Conservation (phyloP, 768 basidiomycete species). For the Hortiboletus flavorubellus region DNA sequence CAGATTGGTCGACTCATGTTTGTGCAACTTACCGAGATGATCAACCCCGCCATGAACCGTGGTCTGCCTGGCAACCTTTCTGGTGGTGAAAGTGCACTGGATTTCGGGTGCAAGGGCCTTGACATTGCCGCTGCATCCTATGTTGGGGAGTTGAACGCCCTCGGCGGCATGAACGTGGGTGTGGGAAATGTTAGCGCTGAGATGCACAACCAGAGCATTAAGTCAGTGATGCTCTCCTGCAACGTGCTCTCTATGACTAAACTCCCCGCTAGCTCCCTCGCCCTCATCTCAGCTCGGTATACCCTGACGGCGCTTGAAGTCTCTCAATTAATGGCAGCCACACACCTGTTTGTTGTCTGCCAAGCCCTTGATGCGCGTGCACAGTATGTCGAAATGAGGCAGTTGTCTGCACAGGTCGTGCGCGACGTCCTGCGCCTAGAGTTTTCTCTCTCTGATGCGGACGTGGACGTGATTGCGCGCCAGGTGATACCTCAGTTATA, state of each 20-base stretch:
- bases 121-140: slow-evolving; percentile 86
- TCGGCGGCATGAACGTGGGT: slow-evolving; percentile 72
- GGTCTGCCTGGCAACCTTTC: slow-evolving; percentile 80
- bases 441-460: slow-evolving; percentile 10
- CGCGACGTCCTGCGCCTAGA: slow-evolving; percentile 13
- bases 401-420: slow-evolving; percentile 22
- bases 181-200: slow-evolving; percentile 85
- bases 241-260: too few species aligned
- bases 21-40: slow-evolving; percentile 54
- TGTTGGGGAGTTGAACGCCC: slow-evolving; percentile 73
- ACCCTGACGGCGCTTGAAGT: slow-evolving; percentile 78
- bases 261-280: slow-evolving; percentile 57
- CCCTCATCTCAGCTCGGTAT: slow-evolving; percentile 77
- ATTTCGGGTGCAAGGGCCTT: slow-evolving; percentile 81
- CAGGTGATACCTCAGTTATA: slow-evolving; percentile 42
- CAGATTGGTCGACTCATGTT: slow-evolving; percentile 71
- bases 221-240: slow-evolving; percentile 46
- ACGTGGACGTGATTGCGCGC: slow-evolving; percentile 14
- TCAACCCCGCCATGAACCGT: slow-evolving; percentile 63
- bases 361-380: slow-evolving; percentile 88
- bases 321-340: slow-evolving; percentile 66
- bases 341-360: slow-evolving; percentile 72
- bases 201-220: slow-evolving; percentile 91
- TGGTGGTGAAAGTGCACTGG: slow-evolving; percentile 74
- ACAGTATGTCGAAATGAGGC: slow-evolving; percentile 61